Evolutionary conservation across 208 protist genomes (phyloP).

Genomic region (Acanthamoeba quina): DNA sequence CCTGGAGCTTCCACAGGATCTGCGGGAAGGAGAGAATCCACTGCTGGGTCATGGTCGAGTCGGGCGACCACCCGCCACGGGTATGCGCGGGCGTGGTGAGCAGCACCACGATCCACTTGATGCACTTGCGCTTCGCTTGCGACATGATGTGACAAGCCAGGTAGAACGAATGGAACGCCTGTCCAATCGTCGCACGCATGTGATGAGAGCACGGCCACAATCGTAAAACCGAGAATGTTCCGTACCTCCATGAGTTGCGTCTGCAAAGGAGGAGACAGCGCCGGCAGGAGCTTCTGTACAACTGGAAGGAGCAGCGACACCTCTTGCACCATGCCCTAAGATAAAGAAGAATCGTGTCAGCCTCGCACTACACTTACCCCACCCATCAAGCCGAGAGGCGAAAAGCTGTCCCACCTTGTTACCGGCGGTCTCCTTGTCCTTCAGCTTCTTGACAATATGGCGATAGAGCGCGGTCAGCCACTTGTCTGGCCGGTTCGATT

Average conservation of each 20-base stretch:
- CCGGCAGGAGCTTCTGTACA: constrained; percentile 49
- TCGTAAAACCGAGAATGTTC: not conserved
- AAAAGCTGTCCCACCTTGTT: constrained; percentile 1
- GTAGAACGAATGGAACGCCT: constrained; percentile 68
- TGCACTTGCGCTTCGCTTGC: constrained; percentile 32
- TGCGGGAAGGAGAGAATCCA: constrained; percentile 63
- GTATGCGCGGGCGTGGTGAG: constrained; percentile 7
- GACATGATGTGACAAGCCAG: constrained; percentile 58
- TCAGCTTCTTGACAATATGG: constrained; percentile 3
- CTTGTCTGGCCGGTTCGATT: constrained; percentile 32
- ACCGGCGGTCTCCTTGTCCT: constrained; percentile 21
- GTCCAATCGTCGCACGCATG: not conserved
- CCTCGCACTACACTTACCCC: not conserved
- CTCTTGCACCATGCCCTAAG: constrained; percentile 54
- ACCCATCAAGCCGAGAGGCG: not conserved
- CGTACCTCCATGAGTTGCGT: constrained; percentile 31
- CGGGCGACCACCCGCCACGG: constrained; percentile 22
- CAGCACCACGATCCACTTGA: constrained; percentile 58
- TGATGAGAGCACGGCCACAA: not conserved
- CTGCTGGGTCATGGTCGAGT: constrained; percentile 45
- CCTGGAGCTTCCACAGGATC: constrained; percentile 66
- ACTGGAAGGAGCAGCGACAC: constrained; percentile 24
- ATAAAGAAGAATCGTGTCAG: not conserved
- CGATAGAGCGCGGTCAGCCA: constrained; percentile 31
- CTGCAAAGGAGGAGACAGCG: constrained; percentile 30